These are phyloP conservation scores for Leccinellum rugosiceps DNA, from an alignment of 768 basidiomycete species.

Conservation along the genomic window DNA sequence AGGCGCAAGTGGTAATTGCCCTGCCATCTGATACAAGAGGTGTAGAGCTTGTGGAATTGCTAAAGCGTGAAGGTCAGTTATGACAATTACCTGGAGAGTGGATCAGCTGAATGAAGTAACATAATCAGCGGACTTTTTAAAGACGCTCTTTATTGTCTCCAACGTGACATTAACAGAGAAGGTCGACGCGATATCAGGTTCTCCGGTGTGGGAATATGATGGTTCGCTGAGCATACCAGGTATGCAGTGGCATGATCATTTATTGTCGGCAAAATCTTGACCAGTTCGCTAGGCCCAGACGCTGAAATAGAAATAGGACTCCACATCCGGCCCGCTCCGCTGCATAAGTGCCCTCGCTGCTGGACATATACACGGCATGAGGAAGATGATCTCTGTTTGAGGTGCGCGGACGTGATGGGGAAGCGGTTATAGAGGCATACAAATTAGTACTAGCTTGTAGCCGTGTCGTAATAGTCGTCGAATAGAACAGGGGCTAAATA, in stretches of 20 bases:
- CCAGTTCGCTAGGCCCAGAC: conserved; percentile 8
- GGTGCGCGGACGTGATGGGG: conserved; percentile 46
- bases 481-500: conserved; percentile 7
- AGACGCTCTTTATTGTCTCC: conserved; percentile 80
- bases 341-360: conserved; percentile 84
- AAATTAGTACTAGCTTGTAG: neutral
- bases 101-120: neutral
- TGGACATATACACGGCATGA: conserved; percentile 70
- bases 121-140: conserved; percentile 57
- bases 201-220: conserved; percentile 50
- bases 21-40: conserved; percentile 38
- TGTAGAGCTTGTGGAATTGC: conserved; percentile 34
- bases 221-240: conserved; percentile 45
- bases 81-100: neutral
- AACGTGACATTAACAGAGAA: conserved; percentile 54
- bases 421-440: neutral
- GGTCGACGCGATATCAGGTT: conserved; percentile 36
- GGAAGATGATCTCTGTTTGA: conserved; percentile 54
- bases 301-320: conserved; percentile 40
- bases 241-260: conserved; percentile 25
- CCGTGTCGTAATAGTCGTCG: neutral
- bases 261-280: neutral
- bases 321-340: conserved; percentile 57
- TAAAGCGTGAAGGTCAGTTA: conserved; percentile 42
- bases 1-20: conserved; percentile 69